These are phyloP conservation scores for Syzygium jambos DNA, from an alignment of 345 rosid genomes.

Conservation along the genomic window DNA sequence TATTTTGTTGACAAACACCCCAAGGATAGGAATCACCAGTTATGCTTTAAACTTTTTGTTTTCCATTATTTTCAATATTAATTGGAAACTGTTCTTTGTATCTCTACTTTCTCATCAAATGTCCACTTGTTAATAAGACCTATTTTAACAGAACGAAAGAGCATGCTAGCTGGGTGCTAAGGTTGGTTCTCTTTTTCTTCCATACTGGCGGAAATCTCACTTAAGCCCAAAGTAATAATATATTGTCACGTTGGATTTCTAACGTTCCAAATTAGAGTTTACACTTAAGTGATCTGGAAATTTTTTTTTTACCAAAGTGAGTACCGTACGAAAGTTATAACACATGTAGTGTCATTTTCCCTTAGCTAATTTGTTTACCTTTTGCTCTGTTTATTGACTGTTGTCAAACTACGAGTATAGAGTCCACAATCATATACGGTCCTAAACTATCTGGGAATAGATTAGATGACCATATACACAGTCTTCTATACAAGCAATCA, in stretches of 20 bases:
- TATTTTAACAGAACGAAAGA: not conserved
- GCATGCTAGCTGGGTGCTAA: not conserved
- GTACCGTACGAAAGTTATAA: too few relatives aligned
- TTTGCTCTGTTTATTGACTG: not conserved
- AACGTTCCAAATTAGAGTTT: too few relatives aligned
- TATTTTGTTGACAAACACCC: not conserved
- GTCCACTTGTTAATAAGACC: not conserved
- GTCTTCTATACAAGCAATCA: not conserved
- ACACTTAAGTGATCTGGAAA: too few relatives aligned
- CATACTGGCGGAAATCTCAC: not conserved
- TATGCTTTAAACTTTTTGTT: not conserved
- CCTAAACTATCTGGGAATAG: not conserved
- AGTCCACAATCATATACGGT: not conserved
- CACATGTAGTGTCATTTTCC: too few relatives aligned
- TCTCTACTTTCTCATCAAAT: not conserved
- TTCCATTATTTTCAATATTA: not conserved
- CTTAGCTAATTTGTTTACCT: not conserved
- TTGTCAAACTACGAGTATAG: not conserved
- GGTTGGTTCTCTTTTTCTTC: not conserved
- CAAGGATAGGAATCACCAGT: not conserved
- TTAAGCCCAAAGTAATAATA: not conserved
- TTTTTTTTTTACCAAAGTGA: too few relatives aligned
- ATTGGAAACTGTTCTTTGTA: not conserved
- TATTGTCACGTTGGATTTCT: too few relatives aligned
- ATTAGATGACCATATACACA: not conserved